Conservation (phyloP, 768 basidiomycete species). For the Podaxis sp. region DNA sequence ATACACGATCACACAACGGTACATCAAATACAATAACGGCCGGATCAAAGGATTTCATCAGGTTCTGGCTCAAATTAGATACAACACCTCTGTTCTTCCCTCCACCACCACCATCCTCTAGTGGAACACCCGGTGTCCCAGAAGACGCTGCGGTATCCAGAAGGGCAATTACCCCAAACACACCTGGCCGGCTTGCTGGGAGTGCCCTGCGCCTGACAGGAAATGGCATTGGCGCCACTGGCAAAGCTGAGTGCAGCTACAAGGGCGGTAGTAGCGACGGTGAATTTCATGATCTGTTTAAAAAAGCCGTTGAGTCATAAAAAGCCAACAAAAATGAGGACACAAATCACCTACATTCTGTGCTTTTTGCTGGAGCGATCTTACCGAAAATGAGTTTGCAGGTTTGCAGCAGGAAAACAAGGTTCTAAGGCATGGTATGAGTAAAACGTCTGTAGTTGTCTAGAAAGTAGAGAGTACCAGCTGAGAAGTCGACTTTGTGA, state of each 20-base stretch:
- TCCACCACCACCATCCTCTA: neutral
- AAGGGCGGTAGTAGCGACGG: neutral
- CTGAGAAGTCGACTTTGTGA: neutral
- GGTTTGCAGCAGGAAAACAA: neutral
- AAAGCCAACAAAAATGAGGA: neutral
- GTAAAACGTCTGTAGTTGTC: neutral
- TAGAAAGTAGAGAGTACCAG: neutral
- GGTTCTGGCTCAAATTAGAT: neutral
- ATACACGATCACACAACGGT: neutral
- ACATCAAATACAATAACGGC: neutral
- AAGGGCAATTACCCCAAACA: conserved; percentile 6
- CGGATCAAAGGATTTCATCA: neutral
- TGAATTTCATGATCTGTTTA: conserved; percentile 12
- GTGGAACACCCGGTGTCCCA: conserved; percentile 8
- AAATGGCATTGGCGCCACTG: conserved; percentile 9
- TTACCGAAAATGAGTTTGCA: neutral
- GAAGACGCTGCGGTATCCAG: conserved; percentile 11
- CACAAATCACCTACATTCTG: neutral
- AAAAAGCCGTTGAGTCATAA: neutral
- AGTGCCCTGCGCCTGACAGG: conserved; percentile 10
- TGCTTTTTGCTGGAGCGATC: neutral
- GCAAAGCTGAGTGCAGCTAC: conserved; percentile 9
- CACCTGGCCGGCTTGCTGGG: neutral
- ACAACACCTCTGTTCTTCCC: conserved; percentile 5
- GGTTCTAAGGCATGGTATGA: neutral